Evolutionary conservation across 2,329 filamentous ascomycete species (phyloP).

Genomic region (Beauveria rudraprayagi): DNA sequence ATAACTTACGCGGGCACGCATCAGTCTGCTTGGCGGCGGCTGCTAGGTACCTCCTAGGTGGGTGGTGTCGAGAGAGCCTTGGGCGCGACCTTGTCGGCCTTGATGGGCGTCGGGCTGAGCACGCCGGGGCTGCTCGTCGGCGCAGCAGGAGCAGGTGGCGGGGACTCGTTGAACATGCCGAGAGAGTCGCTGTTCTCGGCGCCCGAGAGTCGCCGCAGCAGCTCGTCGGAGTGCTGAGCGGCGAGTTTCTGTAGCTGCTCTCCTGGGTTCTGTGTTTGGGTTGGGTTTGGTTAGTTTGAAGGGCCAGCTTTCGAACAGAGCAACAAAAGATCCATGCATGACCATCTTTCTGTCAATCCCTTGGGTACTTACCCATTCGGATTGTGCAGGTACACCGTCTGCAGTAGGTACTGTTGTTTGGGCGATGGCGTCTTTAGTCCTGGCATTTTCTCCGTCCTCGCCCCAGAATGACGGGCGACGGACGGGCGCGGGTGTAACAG

Average conservation of each 20-base stretch:
- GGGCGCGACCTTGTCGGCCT: slow-evolving; percentile 26
- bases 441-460: slow-evolving; percentile 30
- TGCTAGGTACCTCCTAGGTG: slow-evolving; percentile 22
- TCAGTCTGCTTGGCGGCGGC: neutral
- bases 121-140: slow-evolving; percentile 21
- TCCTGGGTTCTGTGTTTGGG: slow-evolving; percentile 56
- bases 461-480: slow-evolving; percentile 62
- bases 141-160: neutral
- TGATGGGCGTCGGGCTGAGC: slow-evolving; percentile 35
- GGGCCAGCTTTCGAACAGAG: no score
- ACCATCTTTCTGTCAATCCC: no score
- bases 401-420: slow-evolving; percentile 61
- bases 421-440: slow-evolving; percentile 40
- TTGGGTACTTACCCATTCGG: slow-evolving; percentile 73
- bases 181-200: slow-evolving; percentile 18
- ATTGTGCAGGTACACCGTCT: slow-evolving; percentile 76
- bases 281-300: slow-evolving; percentile 18
- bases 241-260: slow-evolving; percentile 63
- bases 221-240: slow-evolving; percentile 54
- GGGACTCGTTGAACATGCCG: slow-evolving; percentile 11
- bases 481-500: slow-evolving; percentile 81
- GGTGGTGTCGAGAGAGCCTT: slow-evolving; percentile 18
- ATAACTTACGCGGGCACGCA: neutral
- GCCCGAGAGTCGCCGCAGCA: slow-evolving; percentile 45
- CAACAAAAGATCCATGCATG: neutral